A percentile compares a stretch with the other conserved stretches of the same genome.
phyloP scores from a whole-genome alignment of 2,329 filamentous ascomycete genomes.

The Colletotrichum abscissum region DNA sequence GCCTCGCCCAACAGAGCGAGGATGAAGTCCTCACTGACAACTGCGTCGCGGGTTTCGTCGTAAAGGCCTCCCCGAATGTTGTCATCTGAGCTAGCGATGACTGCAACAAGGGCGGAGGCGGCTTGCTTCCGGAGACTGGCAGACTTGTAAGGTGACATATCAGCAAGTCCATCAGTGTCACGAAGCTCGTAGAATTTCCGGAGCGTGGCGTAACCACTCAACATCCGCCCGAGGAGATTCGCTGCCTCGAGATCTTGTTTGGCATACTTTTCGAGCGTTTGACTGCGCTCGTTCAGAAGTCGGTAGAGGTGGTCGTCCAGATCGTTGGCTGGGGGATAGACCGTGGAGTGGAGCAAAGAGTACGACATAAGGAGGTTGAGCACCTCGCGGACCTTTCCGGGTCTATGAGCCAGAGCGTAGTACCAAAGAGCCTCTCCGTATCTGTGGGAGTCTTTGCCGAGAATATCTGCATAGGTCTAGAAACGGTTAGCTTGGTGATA shows the following conservation, averaged over 20 bases:
- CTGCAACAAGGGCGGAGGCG: slow-evolving; percentile 80
- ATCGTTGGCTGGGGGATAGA: slow-evolving; percentile 77
- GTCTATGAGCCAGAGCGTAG: slow-evolving; percentile 85
- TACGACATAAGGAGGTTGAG: slow-evolving; percentile 89
- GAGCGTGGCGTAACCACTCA: slow-evolving; percentile 92
- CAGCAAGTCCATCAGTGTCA: slow-evolving; percentile 60
- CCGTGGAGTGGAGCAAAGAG: slow-evolving; percentile 85
- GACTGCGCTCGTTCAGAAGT: slow-evolving; percentile 78
- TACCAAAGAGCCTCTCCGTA: slow-evolving; percentile 92
- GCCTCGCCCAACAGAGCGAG: slow-evolving; percentile 87
- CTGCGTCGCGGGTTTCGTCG: slow-evolving; percentile 81
- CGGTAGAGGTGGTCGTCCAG: slow-evolving; percentile 78
- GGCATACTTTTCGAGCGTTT: slow-evolving; percentile 78
- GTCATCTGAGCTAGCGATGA: slow-evolving; percentile 87
- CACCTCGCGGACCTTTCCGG: slow-evolving; percentile 84
- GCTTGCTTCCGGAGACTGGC: slow-evolving; percentile 75
- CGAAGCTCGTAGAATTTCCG: slow-evolving; percentile 92
- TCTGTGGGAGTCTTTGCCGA: slow-evolving; percentile 77
- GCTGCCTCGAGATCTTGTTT: slow-evolving; percentile 84
- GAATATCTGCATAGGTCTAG: slow-evolving; percentile 84
- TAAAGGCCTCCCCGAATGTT: slow-evolving; percentile 92
- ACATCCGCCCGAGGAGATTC: slow-evolving; percentile 82
- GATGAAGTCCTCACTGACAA: slow-evolving; percentile 89
- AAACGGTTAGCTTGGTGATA: slow-evolving; percentile 39
- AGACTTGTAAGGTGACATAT: slow-evolving; percentile 52